Base-by-base conservation (phyloP, 371 early-diverging fungal genomes). In the Mucor lusitanicus region DNA sequence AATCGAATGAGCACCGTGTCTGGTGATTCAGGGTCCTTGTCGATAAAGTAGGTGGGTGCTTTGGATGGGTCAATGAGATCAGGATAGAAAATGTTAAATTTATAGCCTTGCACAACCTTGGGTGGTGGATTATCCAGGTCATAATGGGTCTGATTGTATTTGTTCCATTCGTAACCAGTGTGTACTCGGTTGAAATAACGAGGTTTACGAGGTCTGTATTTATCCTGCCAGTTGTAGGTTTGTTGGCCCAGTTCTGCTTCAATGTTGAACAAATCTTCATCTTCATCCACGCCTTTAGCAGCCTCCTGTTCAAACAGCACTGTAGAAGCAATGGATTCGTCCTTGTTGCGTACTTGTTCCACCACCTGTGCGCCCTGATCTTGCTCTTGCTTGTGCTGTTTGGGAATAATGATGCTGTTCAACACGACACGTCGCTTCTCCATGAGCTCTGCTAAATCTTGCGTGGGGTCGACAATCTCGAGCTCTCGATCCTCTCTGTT, bases 151-250 rank as follows among this genome's bases (percentile, higher is more conserved):
- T 95, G 95, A 69, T 99, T 99, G 79, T 98, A 99, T 84, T 97
- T 96, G 88, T 96, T 98, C 99, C 99, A 99, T 78, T 97, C 98
- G 73, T 92, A 96, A 37, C 97, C 97, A 1, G 95, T 95, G 61
- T 95, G 94, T 13, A 97, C 97, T 57, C 96, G 92, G 78, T 97
- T 97, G 68, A 95, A 94, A 83, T 93, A 97, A 46, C 94, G 82
- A 15, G 99, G 98, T 71, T 96, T 96, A 59, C 96, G 89, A 27
- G 97, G 97, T 28, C 95, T 85, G 76, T 97, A 96, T 79, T 96
- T 95, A 78, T 95, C 95, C 78, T 92, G 90, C 94, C 94, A 94
- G 70, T 86, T 71, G 67, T 94, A 92, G 3, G 85, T 87, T 68
- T 88, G 88, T 21, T 85, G 74, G 3, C 85, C 80, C 56, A 91